Percentiles rank a stretch among this genome's conserved stretches.
Evolutionary conservation across 169 alveolate genomes (phyloP).

Genomic region (Plasmodium vinckei): DNA sequence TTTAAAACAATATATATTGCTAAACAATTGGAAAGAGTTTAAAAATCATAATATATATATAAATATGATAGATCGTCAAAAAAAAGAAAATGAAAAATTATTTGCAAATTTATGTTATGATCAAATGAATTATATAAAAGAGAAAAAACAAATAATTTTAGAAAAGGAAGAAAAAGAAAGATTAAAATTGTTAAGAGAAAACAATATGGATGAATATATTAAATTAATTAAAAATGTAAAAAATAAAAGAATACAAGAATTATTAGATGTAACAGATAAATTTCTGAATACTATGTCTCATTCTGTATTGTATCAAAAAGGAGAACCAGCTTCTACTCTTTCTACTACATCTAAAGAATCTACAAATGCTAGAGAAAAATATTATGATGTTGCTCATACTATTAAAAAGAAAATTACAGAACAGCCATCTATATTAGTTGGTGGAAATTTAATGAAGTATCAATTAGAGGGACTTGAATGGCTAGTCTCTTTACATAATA

Average conservation of each 20-base stretch:
- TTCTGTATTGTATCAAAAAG: conserved; percentile 25
- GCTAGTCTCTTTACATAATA: conserved; percentile 95
- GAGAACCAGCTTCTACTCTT: neutral
- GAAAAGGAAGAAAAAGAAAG: conserved; percentile 79
- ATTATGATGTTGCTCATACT: conserved; percentile 93
- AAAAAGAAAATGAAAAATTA: conserved; percentile 2
- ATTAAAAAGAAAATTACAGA: conserved; percentile 89
- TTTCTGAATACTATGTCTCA: conserved; percentile 89
- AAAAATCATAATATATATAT: conserved; percentile 29
- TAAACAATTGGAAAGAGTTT: conserved; percentile 14
- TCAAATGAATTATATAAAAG: conserved; percentile 32
- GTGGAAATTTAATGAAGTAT: conserved; percentile 88
- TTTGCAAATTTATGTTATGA: conserved; percentile 39
- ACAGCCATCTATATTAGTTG: conserved; percentile 86
- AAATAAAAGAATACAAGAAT: conserved; percentile 92
- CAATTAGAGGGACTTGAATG: conserved; percentile 95
- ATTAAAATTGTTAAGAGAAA: conserved; percentile 87
- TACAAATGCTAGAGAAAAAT: conserved; percentile 77
- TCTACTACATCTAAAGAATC: neutral
- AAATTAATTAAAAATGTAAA: conserved; percentile 92
- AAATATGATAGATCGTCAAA: conserved; percentile 4
- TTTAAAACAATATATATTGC: conserved; percentile 26
- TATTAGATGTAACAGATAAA: conserved; percentile 95
- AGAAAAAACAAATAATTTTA: conserved; percentile 22
- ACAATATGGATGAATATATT: conserved; percentile 93